phyloP scores from a whole-genome alignment of 495 filamentous ascomycete species.

The Achaetomiella virescens region DNA sequence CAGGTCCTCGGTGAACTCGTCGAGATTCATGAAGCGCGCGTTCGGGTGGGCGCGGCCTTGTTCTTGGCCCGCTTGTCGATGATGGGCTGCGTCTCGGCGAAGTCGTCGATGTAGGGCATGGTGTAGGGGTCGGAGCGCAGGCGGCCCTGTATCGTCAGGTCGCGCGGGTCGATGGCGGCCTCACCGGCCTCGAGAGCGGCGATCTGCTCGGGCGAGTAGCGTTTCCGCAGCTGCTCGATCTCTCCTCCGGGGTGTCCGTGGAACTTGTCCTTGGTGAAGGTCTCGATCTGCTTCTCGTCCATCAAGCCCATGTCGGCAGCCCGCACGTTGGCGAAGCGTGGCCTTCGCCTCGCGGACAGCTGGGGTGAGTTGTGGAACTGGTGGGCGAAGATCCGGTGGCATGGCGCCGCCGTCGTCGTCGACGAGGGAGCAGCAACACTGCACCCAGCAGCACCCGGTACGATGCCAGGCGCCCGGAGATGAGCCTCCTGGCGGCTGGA shows the following conservation, averaged over 20 bases:
- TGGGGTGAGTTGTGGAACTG: slow-evolving; percentile 42
- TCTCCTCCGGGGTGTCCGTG: slow-evolving; percentile 61
- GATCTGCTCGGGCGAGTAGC: slow-evolving; percentile 76
- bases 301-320: slow-evolving; percentile 40
- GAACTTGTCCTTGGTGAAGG: slow-evolving; percentile 45
- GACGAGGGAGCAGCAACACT: not conserved
- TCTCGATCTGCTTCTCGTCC: slow-evolving; percentile 32
- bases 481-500: slow-evolving; percentile 28
- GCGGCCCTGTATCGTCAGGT: slow-evolving; percentile 66
- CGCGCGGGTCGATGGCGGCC: slow-evolving; percentile 66
- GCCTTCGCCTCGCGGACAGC: slow-evolving; percentile 32
- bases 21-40: slow-evolving; percentile 59
- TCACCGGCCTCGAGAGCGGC: slow-evolving; percentile 83
- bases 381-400: slow-evolving; percentile 10
- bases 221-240: slow-evolving; percentile 51
- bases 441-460: slow-evolving; percentile 1
- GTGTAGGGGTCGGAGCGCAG: slow-evolving; percentile 64
- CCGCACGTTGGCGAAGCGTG: slow-evolving; percentile 40
- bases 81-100: slow-evolving; percentile 66
- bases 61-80: slow-evolving; percentile 52
- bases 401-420: slow-evolving; percentile 1
- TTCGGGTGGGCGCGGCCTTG: slow-evolving; percentile 46
- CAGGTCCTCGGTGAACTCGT: slow-evolving; percentile 49
- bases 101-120: slow-evolving; percentile 79
- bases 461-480: slow-evolving; percentile 27